Conservation (phyloP, 2,329 filamentous ascomycete genomes). For the Sporothrix brasiliensis region DNA sequence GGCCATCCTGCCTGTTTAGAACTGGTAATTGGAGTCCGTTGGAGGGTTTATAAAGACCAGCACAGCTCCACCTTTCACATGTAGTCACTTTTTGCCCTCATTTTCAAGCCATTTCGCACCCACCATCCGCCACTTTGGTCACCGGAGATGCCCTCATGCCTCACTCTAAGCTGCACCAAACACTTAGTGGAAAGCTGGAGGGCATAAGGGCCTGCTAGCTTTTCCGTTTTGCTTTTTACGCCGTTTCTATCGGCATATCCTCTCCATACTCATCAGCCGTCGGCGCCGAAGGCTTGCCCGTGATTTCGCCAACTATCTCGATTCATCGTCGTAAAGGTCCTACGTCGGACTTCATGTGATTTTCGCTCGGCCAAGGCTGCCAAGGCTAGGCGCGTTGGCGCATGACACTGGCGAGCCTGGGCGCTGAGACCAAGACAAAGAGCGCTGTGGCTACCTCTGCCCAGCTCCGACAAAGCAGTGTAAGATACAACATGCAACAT, state of each 20-base stretch:
- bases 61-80: not conserved
- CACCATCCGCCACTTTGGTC: not conserved
- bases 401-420: not conserved
- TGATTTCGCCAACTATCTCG: not conserved
- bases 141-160: not conserved
- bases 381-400: slow-evolving; percentile 8
- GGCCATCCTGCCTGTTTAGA: slow-evolving; percentile 33
- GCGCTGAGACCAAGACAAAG: not conserved
- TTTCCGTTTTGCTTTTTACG: not conserved
- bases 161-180: not conserved
- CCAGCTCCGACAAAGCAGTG: not conserved
- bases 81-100: not conserved
- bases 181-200: not conserved
- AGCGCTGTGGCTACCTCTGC: slow-evolving; percentile 8
- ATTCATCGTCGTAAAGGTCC: too few relatives aligned
- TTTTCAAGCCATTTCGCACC: not conserved
- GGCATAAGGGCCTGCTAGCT: not conserved
- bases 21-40: not conserved
- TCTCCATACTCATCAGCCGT: not conserved
- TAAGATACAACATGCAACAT: too few relatives aligned
- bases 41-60: not conserved
- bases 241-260: not conserved
- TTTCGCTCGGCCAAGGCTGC: slow-evolving; percentile 7
- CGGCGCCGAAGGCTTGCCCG: not conserved
- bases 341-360: too few relatives aligned